A percentile compares a stretch with the other conserved stretches of the same genome.
These are phyloP conservation scores for Echinosophora koreensis DNA, from an alignment of 306 rosid species.

Conservation along the genomic window DNA sequence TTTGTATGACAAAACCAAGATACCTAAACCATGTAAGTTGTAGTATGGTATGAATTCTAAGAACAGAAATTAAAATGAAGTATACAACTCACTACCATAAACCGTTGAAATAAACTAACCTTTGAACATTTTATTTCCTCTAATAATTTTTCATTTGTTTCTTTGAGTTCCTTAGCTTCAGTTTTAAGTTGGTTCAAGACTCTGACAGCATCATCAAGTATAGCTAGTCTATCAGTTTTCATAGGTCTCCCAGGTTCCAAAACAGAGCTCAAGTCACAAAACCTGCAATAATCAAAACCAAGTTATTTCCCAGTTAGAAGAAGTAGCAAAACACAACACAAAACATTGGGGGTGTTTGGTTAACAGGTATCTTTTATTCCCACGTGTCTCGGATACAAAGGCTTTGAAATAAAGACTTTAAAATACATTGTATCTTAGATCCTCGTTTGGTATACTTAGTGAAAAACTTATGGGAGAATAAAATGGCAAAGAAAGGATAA, in stretches of 20 bases:
- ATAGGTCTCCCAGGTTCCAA: constrained; percentile 84
- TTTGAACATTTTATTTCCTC: constrained; percentile 82
- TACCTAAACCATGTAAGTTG: no score
- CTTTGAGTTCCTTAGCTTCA: constrained; percentile 82
- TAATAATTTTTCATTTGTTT: constrained; percentile 70
- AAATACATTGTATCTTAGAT: not conserved
- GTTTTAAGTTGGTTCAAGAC: constrained; percentile 75
- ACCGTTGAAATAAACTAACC: constrained; percentile 59
- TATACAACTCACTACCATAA: not conserved
- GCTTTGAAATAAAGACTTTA: not conserved
- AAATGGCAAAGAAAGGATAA: not conserved
- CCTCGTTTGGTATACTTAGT: not conserved
- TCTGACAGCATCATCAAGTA: constrained; percentile 89
- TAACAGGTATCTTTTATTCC: not conserved
- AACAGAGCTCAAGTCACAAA: constrained; percentile 78
- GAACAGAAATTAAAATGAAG: not conserved
- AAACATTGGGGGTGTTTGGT: constrained; percentile 25
- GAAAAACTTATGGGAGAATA: not conserved
- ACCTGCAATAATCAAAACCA: constrained; percentile 57
- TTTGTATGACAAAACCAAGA: no score
- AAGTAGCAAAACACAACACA: constrained; percentile 40
- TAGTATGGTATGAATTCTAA: not conserved
- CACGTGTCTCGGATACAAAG: constrained; percentile 10
- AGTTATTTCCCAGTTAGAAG: constrained; percentile 13
- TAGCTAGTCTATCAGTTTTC: constrained; percentile 77